A percentile compares a stretch with the other conserved stretches of the same genome.
Conservation (phyloP, 805 yeast species). For the Kluyveromyces nonfermentans region DNA sequence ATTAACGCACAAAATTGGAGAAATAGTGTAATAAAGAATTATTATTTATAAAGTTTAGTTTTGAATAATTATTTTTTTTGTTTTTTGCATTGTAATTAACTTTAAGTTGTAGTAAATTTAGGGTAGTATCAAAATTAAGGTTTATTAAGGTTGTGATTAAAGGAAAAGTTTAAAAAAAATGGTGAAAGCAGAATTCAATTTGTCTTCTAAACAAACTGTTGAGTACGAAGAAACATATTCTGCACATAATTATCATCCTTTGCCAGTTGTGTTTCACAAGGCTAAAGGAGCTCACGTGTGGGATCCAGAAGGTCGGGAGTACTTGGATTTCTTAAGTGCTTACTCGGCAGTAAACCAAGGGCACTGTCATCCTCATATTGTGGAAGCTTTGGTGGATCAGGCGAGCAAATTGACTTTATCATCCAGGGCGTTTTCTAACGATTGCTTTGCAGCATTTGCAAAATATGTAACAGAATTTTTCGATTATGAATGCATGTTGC, state of each 20-base stretch:
- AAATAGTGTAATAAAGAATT: too few relatives aligned
- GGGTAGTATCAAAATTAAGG: too few relatives aligned
- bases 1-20: neutral
- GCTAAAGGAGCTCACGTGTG: constrained; percentile 91
- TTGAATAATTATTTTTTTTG: too few relatives aligned
- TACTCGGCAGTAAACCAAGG: constrained; percentile 98
- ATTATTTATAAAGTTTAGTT: too few relatives aligned
- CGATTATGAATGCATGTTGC: constrained; percentile 85
- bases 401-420: constrained; percentile 76
- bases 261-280: constrained; percentile 85
- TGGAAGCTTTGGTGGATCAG: constrained; percentile 77
- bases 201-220: constrained; percentile 57
- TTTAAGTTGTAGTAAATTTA: too few relatives aligned
- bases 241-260: constrained; percentile 95
- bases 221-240: constrained; percentile 71
- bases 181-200: constrained; percentile 21
- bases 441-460: constrained; percentile 78
- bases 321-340: constrained; percentile 86
- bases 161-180: neutral
- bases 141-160: too few relatives aligned
- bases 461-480: constrained; percentile 83
- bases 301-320: constrained; percentile 97
- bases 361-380: constrained; percentile 91
- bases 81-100: too few relatives aligned
- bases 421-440: constrained; percentile 88